Evolutionary conservation across 306 rosid species (phyloP), one percentile per base, ranked within the genome.

Genomic region (Ceratonia siliqua): DNA sequence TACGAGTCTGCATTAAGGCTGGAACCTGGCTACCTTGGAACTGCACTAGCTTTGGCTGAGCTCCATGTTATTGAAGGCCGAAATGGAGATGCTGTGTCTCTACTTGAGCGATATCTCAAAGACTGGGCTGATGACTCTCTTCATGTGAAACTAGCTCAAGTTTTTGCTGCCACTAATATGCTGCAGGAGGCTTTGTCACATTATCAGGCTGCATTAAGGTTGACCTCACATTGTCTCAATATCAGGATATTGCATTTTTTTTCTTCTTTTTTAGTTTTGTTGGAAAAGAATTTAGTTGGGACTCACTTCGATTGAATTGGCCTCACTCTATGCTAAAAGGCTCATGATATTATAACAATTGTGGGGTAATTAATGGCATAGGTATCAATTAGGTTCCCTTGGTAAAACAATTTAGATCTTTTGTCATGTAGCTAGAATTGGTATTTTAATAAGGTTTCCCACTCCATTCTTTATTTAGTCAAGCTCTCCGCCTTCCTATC

Each of bases 121-220:
- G 99, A 95, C 56, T 95, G 99, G 99, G 99, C 99, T 61, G 98
- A 95, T 49, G 98, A 92, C 85, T 95, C 99, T 66, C 96, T 95
- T 79, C 99, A 95, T 79, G 99, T 92, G 39, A 95, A 92, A 86
- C 89, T 95, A 6, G 98, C 99, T 61, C 97, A 95, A 87, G 98
- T 95, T 76, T 90, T 95, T 86, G 90, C 92, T 62, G 96, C 96
- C 62, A 95, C 99, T 73, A 89, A 95, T 78, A 89, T 89, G 96
- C 91, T 90, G 73, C 93, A 88, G 75, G 99, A 95, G 74, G 92
- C 99, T 45, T 80, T 95, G 80, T 87, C 96, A 39, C 99, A 95
- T 88, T 95, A 92, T 86, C 97, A 95, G 67, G 98, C 90, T 77
- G 98, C 99, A 12, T 86, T 95, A 84, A 89, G 99, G 98, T 92